Conservation (phyloP, 192 early-diverging fungal genomes). For the Backusella luteola region DNA sequence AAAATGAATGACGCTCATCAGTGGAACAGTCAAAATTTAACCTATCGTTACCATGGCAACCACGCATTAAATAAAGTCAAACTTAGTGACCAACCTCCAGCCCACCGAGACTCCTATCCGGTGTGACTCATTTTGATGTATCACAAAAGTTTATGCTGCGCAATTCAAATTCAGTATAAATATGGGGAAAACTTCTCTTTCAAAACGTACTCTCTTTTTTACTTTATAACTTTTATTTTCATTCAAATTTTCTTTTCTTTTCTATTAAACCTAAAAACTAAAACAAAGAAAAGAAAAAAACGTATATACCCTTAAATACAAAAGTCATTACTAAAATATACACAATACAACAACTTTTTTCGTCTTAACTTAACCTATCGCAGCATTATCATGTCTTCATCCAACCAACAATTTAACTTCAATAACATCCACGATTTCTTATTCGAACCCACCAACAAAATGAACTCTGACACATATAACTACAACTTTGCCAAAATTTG, state of each 20-base stretch:
- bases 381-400: background rate
- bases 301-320: background rate
- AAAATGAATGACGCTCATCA: background rate
- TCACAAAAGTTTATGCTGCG: background rate
- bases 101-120: background rate
- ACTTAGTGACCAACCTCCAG: background rate
- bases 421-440: background rate
- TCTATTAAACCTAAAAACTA: background rate
- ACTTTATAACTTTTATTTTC: background rate
- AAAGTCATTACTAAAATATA: background rate
- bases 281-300: background rate
- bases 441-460: background rate
- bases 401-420: background rate
- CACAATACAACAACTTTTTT: background rate
- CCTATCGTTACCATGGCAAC: background rate
- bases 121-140: conserved; percentile 6
- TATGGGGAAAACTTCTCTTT: background rate
- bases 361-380: background rate
- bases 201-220: background rate
- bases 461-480: conserved; percentile 6
- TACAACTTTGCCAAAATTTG: background rate
- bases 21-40: background rate
- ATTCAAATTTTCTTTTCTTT: background rate
- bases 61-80: background rate
- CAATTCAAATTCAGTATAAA: background rate